These are phyloP conservation scores for Arachnomyces sp. DNA, from an alignment of 2,329 filamentous ascomycete species.

Conservation along the genomic window DNA sequence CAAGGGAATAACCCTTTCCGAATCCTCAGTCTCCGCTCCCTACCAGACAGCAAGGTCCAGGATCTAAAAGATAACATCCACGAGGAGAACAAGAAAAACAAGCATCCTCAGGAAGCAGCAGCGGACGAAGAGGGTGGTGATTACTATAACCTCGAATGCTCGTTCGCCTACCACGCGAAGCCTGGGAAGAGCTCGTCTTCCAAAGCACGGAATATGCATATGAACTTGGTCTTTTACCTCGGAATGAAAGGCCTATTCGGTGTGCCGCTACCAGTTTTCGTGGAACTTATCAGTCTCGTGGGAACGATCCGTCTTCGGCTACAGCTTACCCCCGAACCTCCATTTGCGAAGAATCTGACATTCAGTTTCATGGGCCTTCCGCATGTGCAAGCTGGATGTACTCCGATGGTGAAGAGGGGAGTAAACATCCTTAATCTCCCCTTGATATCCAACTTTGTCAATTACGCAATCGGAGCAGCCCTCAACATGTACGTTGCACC, in stretches of 20 bases:
- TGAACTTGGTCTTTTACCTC: constrained; percentile 90
- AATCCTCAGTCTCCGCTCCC: constrained; percentile 74
- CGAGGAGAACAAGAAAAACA: constrained; percentile 67
- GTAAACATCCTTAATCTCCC: constrained; percentile 88
- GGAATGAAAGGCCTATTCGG: constrained; percentile 84
- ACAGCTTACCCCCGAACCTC: constrained; percentile 80
- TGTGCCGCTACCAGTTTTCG: constrained; percentile 77
- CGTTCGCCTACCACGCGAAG: constrained; percentile 82
- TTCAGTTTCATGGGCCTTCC: constrained; percentile 92
- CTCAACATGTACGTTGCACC: constrained; percentile 88
- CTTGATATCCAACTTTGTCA: constrained; percentile 91
- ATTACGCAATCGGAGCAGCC: constrained; percentile 83
- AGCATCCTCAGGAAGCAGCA: constrained; percentile 77
- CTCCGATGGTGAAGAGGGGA: constrained; percentile 83
- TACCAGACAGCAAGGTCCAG: constrained; percentile 51
- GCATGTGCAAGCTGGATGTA: constrained; percentile 79
- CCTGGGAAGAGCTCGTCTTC: constrained; percentile 63
- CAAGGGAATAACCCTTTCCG: constrained; percentile 87
- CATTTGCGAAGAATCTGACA: constrained; percentile 83
- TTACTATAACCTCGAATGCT: constrained; percentile 86
- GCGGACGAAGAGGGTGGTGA: constrained; percentile 85
- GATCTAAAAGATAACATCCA: constrained; percentile 71
- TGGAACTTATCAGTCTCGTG: constrained; percentile 84
- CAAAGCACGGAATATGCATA: constrained; percentile 91
- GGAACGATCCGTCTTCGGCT: constrained; percentile 76